Conservation (phyloP, 495 filamentous ascomycete species). For the Entonaema liquescens region DNA sequence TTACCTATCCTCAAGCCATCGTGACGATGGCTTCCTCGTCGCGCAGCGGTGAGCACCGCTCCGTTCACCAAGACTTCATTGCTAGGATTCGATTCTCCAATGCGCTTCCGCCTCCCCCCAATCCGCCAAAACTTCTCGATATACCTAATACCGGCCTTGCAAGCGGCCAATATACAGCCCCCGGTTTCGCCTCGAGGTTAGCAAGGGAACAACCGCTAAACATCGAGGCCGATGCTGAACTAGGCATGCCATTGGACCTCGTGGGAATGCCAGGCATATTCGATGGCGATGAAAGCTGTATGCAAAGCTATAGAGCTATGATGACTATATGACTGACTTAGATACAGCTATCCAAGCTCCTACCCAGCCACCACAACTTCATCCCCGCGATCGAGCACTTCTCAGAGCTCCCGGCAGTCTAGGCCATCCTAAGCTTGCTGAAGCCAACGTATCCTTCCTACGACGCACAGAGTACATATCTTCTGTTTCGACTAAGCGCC, state of each 20-base stretch:
- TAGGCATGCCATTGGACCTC: conserved; percentile 96
- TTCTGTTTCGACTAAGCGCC: conserved; percentile 62
- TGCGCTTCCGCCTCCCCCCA: conserved; percentile 89
- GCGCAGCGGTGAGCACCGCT: conserved; percentile 61
- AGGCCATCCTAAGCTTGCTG: conserved; percentile 73
- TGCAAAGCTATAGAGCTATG: conserved; percentile 46
- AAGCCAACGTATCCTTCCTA: conserved; percentile 86
- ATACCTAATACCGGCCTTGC: conserved; percentile 91
- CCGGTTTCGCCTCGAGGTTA: conserved; percentile 85
- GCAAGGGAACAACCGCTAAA: conserved; percentile 92
- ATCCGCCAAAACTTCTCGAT: conserved; percentile 93
- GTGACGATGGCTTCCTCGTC: conserved; percentile 55
- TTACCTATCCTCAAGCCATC: conserved; percentile 28
- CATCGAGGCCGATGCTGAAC: conserved; percentile 95
- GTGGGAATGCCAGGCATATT: conserved; percentile 94
- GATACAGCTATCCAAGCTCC: conserved; percentile 80
- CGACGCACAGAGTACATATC: conserved; percentile 97
- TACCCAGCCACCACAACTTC: conserved; percentile 70
- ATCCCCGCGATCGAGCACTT: conserved; percentile 83
- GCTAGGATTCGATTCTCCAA: conserved; percentile 94
- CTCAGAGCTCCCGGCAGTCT: conserved; percentile 81
- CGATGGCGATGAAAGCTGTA: conserved; percentile 94
- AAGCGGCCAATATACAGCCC: conserved; percentile 81
- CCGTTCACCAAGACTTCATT: conserved; percentile 94
- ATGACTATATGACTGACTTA: conserved; percentile 31